These are phyloP conservation scores for Boletus bicolor DNA, from an alignment of 768 basidiomycete genomes.

Conservation along the genomic window DNA sequence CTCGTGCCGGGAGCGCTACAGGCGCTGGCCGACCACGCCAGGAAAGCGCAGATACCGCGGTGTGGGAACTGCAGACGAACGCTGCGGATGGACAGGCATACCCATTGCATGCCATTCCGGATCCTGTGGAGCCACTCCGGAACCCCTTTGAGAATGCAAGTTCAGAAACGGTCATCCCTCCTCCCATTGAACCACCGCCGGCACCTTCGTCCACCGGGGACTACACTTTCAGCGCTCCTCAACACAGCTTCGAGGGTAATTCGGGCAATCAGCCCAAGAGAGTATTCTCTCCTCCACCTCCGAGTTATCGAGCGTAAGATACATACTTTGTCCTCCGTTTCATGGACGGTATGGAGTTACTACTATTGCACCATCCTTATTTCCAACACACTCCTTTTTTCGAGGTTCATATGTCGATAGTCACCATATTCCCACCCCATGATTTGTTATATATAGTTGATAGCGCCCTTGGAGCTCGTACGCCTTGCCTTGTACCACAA, in stretches of 20 bases:
- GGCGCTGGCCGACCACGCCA: constrained; percentile 9
- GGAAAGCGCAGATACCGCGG: constrained; percentile 30
- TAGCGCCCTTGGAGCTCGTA: constrained; percentile 1
- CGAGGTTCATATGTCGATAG: not conserved
- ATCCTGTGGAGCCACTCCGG: constrained; percentile 11
- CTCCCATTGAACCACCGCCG: constrained; percentile 14
- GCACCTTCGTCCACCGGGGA: constrained; percentile 9
- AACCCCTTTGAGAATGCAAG: constrained; percentile 28
- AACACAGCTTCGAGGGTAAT: constrained; percentile 22
- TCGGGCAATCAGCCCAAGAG: constrained; percentile 1
- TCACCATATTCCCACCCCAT: constrained; percentile 8
- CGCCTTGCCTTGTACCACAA: constrained; percentile 15
- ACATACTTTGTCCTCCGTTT: not conserved
- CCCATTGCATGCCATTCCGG: constrained; percentile 20
- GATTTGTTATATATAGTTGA: constrained; percentile 22
- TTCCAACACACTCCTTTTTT: constrained; percentile 3
- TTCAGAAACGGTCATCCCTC: constrained; percentile 18
- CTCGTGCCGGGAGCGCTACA: constrained; percentile 12
- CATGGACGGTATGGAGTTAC: not conserved
- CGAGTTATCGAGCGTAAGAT: constrained; percentile 16
- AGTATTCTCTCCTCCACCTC: constrained; percentile 19
- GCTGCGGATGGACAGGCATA: constrained; percentile 25
- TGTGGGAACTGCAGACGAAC: constrained; percentile 31
- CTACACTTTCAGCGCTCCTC: constrained; percentile 26
- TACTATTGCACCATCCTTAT: not conserved